Conservation (phyloP, 2,329 filamentous ascomycete genomes). For the Epichloe typhina region DNA sequence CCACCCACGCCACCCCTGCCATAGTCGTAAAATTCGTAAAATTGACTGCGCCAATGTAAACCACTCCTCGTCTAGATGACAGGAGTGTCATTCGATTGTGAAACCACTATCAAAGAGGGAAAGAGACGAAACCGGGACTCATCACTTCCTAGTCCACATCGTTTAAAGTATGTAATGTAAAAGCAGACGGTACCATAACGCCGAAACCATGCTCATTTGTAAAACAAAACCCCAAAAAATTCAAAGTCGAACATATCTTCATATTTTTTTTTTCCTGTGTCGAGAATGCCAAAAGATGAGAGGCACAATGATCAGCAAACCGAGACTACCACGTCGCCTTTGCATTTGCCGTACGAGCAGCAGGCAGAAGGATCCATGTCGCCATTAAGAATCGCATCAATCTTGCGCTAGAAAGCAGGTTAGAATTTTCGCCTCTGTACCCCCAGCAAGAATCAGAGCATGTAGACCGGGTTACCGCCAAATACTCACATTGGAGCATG, state of each 20-base stretch:
- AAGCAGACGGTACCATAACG: neutral
- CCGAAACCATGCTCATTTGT: neutral
- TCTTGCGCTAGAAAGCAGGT: constrained; percentile 14
- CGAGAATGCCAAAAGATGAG: neutral
- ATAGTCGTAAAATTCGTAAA: neutral
- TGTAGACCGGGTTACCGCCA: too few species aligned
- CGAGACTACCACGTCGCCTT: constrained; percentile 25
- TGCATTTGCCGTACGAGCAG: constrained; percentile 41
- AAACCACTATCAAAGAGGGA: neutral
- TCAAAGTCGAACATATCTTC: neutral
- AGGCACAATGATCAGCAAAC: constrained; percentile 18
- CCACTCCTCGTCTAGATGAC: neutral
- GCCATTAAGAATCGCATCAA: constrained; percentile 33
- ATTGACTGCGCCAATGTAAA: neutral
- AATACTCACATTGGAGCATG: constrained; percentile 21
- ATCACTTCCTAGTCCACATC: too few species aligned
- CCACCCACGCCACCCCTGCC: neutral
- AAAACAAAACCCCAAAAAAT: neutral
- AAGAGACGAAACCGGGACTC: neutral
- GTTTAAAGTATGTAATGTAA: neutral
- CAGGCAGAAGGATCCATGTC: constrained; percentile 34
- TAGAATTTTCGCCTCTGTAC: neutral
- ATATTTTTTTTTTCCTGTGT: neutral
- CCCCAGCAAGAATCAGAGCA: neutral
- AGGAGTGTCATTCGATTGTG: neutral